phyloP scores from a whole-genome alignment of 805 yeast species.

The Gaillardinia entomophila region DNA sequence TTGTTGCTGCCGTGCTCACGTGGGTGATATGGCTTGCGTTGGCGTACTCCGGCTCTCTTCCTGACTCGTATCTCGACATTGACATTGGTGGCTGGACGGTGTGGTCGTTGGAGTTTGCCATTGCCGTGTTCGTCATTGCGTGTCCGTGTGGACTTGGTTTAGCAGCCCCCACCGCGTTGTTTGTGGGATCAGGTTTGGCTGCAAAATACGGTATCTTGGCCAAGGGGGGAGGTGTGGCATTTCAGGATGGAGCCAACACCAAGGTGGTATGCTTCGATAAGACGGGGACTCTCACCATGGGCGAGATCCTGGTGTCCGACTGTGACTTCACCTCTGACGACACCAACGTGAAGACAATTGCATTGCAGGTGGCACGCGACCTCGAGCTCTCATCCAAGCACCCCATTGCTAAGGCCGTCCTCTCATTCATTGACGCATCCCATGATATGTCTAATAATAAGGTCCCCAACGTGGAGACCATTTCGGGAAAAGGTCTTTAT shows the following conservation, averaged over 20 bases:
- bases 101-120: slow-evolving; percentile 74
- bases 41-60: slow-evolving; percentile 50
- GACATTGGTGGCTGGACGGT: slow-evolving; percentile 71
- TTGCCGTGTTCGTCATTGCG: slow-evolving; percentile 76
- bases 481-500: slow-evolving; percentile 56
- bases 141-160: slow-evolving; percentile 85
- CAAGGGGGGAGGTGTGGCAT: slow-evolving; percentile 78
- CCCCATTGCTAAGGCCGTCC: slow-evolving; percentile 60
- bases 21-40: slow-evolving; percentile 67
- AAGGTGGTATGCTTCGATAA: slow-evolving; percentile 70
- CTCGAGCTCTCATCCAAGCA: slow-evolving; percentile 62
- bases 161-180: slow-evolving; percentile 80
- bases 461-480: slow-evolving; percentile 44
- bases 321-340: slow-evolving; percentile 19
- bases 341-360: slow-evolving; percentile 11
- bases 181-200: slow-evolving; percentile 74
- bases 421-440: slow-evolving; percentile 17
- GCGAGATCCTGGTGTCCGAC: slow-evolving; percentile 54
- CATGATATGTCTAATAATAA: slow-evolving; percentile 20
- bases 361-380: slow-evolving; percentile 49
- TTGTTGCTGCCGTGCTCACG: slow-evolving; percentile 51
- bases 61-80: slow-evolving; percentile 50
- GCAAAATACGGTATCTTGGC: slow-evolving; percentile 73
- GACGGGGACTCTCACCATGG: slow-evolving; percentile 73
- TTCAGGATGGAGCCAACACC: slow-evolving; percentile 66